These are phyloP conservation scores for Smallanthus sonchifolius DNA, from an alignment of 129 eudicot species.

Conservation along the genomic window DNA sequence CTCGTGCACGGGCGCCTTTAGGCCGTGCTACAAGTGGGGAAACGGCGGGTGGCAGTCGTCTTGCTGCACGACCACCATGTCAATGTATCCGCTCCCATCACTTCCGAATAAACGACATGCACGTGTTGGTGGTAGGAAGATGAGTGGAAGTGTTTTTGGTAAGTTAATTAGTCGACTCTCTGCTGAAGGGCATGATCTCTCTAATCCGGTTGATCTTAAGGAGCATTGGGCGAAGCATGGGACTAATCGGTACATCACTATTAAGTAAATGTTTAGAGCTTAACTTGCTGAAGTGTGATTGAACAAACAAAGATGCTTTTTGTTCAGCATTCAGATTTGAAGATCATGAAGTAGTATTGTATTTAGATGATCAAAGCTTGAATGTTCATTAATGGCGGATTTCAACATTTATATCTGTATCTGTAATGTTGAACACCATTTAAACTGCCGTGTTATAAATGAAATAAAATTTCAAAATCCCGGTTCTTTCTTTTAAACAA, in stretches of 20 bases:
- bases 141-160: conserved; percentile 93
- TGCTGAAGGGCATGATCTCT: conserved; percentile 79
- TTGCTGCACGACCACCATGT: conserved; percentile 82
- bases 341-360: not conserved
- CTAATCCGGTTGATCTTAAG: conserved; percentile 77
- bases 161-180: conserved; percentile 78
- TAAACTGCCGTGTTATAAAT: not conserved
- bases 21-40: conserved; percentile 97
- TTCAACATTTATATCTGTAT: not conserved
- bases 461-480: not conserved
- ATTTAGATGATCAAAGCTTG: not conserved
- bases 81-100: conserved; percentile 82
- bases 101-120: conserved; percentile 85
- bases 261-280: conserved; percentile 40
- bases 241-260: conserved; percentile 90
- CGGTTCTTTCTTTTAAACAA: not conserved
- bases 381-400: not conserved
- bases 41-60: conserved; percentile 88
- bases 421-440: not conserved
- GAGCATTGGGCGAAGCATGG: conserved; percentile 98
- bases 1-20: conserved; percentile 73
- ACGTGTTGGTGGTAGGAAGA: conserved; percentile 85
- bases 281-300: not conserved
- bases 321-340: conserved; percentile 18
- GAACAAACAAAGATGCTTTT: conserved; percentile 3